Base-by-base conservation (phyloP, 345 rosid genomes). In the Heritiera littoralis region DNA sequence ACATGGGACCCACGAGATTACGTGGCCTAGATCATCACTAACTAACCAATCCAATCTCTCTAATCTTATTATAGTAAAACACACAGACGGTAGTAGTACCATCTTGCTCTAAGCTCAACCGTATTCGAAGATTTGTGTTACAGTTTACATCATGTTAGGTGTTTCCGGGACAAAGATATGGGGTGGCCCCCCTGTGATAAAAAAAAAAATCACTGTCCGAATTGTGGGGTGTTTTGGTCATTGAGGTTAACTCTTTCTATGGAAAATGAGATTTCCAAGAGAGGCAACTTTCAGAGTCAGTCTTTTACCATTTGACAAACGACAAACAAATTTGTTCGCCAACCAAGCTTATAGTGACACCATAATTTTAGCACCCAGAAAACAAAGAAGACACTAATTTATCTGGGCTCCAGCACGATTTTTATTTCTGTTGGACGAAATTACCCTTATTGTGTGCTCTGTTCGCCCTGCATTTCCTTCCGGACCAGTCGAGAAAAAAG, bases 271-370 rank as follows among this genome's bases (percentile, higher is more conserved):
- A 86, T 83, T 74, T 72, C 70, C 74, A 60, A 79, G 86, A 55
- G 84, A 61, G 17, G 66, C 38, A 54, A 49, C 74, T 49, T 70
- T 49, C 43, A 2, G 64, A 15, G 59, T 1, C 49, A 73, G n/a
- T 14, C n/a, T 13, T 52, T 83, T 73, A 79, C 83, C 77, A 71
- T 86, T 77, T 43, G 35, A 40, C 82, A 86, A 84, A 85, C 86
- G 93, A 87, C 92, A 80, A 83, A 82, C 43, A 65, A 66, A 58
- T 84, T 81, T 81, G 80, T 85, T 86, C 86, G 81, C 88, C 86
- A 83, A 75, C 85, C 48, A 17, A 74, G 65, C 61, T 48, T 78
- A 85, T 54, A 82, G 77, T 72, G 90, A 82, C 88, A 75, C 81
- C 85, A 77, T 77, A 35, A 59, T 23, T 23, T 23, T 23, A 23